Conservation (phyloP, 2,329 filamentous ascomycete species). For the Monosporascus sp. region DNA sequence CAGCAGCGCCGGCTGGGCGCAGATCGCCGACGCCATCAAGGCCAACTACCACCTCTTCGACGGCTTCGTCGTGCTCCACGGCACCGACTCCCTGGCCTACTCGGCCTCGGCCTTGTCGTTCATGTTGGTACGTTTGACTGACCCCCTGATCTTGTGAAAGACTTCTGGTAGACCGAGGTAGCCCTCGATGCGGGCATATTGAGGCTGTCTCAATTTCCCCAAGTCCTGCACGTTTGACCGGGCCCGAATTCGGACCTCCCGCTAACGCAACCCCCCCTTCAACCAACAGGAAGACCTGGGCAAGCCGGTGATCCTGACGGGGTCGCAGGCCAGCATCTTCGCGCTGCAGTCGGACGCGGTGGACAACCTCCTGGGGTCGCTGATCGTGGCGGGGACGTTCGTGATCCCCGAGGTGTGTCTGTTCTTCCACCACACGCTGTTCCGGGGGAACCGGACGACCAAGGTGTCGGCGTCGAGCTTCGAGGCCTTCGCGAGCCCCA, state of each 20-base stretch:
- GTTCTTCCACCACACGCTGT: constrained; percentile 89
- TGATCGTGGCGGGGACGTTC: constrained; percentile 88
- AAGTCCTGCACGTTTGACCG: not conserved
- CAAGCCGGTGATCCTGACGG: constrained; percentile 85
- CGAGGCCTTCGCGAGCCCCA: constrained; percentile 84
- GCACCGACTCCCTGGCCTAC: constrained; percentile 85
- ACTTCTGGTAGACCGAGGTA: not conserved
- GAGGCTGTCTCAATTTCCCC: not conserved
- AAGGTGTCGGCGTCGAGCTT: constrained; percentile 86
- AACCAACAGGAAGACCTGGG: constrained; percentile 56
- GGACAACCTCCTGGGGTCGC: constrained; percentile 80
- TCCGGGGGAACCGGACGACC: constrained; percentile 80
- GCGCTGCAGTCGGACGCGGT: constrained; percentile 86
- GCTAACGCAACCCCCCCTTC: not conserved
- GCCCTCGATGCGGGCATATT: not conserved
- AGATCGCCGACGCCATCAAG: constrained; percentile 73
- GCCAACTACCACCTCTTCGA: constrained; percentile 87
- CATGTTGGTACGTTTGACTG: constrained; percentile 59
- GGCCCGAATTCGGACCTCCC: not conserved
- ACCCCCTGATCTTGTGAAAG: no score
- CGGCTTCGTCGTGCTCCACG: constrained; percentile 85
- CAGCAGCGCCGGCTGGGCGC: constrained; percentile 77
- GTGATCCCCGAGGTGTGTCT: constrained; percentile 89
- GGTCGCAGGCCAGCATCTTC: constrained; percentile 79
- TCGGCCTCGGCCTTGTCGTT: constrained; percentile 87